Evolutionary conservation across 2,329 filamentous ascomycete species (phyloP).

Genomic region (Teratosphaeria zuluensis): DNA sequence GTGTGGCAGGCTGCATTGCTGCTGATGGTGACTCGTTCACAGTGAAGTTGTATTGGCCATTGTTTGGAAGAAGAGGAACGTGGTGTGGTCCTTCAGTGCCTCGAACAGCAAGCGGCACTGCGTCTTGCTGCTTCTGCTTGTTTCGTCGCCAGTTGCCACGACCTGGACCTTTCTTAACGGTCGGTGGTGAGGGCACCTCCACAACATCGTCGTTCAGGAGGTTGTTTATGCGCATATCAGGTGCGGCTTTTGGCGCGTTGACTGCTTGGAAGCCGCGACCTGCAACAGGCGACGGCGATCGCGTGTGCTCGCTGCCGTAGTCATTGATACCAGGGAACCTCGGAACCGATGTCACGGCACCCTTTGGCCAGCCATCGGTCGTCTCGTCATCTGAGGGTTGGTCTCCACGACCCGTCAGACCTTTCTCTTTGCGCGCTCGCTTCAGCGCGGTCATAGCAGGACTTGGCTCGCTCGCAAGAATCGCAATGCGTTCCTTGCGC

Average conservation of each 20-base stretch:
- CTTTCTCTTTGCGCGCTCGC: slow-evolving; percentile 38
- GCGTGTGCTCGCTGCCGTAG: slow-evolving; percentile 37
- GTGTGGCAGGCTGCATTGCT: slow-evolving; percentile 7
- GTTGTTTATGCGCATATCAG: slow-evolving; percentile 41
- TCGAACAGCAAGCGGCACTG: slow-evolving; percentile 5
- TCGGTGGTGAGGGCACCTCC: slow-evolving; percentile 18
- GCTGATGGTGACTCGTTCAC: slow-evolving; percentile 14
- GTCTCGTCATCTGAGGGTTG: slow-evolving; percentile 22
- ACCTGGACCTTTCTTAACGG: slow-evolving; percentile 35
- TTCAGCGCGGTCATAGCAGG: slow-evolving; percentile 50
- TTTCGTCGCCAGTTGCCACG: slow-evolving; percentile 41
- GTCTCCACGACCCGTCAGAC: slow-evolving; percentile 19
- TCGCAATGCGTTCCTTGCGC: slow-evolving; percentile 60
- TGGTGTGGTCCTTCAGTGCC: slow-evolving; percentile 19
- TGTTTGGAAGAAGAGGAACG: slow-evolving; percentile 26
- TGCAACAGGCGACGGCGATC: slow-evolving; percentile 31
- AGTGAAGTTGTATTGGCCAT: slow-evolving; percentile 16
- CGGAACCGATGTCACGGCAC: neutral
- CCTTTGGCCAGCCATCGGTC: slow-evolving; percentile 13
- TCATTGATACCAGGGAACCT: slow-evolving; percentile 8
- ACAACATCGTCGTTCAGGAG: slow-evolving; percentile 35
- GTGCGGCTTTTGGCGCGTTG: slow-evolving; percentile 25
- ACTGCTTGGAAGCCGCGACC: slow-evolving; percentile 29
- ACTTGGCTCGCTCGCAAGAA: slow-evolving; percentile 65
- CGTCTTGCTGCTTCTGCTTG: slow-evolving; percentile 14